These are phyloP conservation scores for Pseudonitzschia multistriata DNA, from an alignment of 108 stramenopile species.

Conservation along the genomic window DNA sequence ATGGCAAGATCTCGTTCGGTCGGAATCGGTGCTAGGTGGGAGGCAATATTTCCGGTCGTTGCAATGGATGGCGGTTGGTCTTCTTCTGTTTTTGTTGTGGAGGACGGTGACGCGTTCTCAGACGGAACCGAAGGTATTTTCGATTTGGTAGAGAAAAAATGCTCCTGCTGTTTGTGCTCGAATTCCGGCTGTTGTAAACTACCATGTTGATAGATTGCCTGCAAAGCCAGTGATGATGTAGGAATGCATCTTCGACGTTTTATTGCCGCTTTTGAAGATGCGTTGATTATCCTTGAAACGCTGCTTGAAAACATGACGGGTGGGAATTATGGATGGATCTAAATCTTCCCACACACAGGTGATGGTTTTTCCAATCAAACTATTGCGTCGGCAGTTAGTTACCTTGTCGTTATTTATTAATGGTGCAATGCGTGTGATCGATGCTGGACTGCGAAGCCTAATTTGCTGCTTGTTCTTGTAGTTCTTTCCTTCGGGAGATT, in stretches of 20 bases:
- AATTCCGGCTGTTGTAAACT: not conserved
- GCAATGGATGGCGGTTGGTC: not conserved
- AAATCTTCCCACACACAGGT: too few relatives aligned
- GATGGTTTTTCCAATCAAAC: too few relatives aligned
- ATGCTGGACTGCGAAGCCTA: too few relatives aligned
- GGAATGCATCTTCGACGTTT: not conserved
- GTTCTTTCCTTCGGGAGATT: too few relatives aligned
- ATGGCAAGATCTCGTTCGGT: constrained; percentile 54
- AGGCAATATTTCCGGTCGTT: not conserved
- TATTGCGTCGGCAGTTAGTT: too few relatives aligned
- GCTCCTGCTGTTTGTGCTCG: not conserved
- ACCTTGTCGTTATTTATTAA: too few relatives aligned
- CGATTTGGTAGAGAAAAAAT: not conserved
- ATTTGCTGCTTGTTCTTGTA: too few relatives aligned
- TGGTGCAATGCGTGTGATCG: too few relatives aligned
- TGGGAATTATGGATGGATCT: too few relatives aligned
- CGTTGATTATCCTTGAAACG: not conserved
- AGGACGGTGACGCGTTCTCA: not conserved
- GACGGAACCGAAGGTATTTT: not conserved
- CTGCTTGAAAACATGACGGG: not conserved
- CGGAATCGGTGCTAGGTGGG: constrained; percentile 27
- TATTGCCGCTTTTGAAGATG: not conserved
- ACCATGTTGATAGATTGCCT: not conserved
- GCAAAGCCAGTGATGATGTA: not conserved
- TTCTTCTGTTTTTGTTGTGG: not conserved